Evolutionary conservation across 2,329 filamentous ascomycete genomes (phyloP).

Genomic region (Podosphaera aphanis): DNA sequence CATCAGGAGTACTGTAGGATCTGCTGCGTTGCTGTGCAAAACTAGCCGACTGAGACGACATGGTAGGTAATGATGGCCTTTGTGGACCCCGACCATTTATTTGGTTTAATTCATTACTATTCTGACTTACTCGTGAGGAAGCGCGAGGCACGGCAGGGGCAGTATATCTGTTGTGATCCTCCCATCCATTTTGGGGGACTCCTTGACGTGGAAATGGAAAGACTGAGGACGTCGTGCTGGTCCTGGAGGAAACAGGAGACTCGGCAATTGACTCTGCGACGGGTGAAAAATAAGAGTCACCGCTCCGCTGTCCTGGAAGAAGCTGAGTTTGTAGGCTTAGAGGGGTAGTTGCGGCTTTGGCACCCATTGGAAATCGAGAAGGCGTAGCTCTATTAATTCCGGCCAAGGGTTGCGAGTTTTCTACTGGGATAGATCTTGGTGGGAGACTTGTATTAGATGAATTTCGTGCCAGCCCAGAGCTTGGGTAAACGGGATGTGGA

Average conservation of each 20-base stretch:
- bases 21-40: conserved; percentile 45
- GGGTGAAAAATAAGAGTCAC: conserved; percentile 83
- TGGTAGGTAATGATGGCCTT: conserved; percentile 57
- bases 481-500: conserved; percentile 17
- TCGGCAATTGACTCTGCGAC: conserved; percentile 43
- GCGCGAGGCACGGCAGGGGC: conserved; percentile 67
- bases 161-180: conserved; percentile 61
- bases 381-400: conserved; percentile 36
- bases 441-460: conserved; percentile 53
- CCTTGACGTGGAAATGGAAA: conserved; percentile 60
- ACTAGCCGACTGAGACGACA: conserved; percentile 29
- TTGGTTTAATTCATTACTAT: conserved; percentile 35
- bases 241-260: conserved; percentile 51
- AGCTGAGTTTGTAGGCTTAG: conserved; percentile 46
- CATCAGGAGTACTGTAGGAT: conserved; percentile 81
- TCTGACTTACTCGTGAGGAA: conserved; percentile 53
- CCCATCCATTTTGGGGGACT: conserved; percentile 44
- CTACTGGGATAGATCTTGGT: conserved; percentile 51
- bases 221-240: conserved; percentile 52
- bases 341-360: conserved; percentile 24
- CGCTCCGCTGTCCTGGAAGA: conserved; percentile 14
- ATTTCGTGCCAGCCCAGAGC: conserved; percentile 34
- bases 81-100: conserved; percentile 41
- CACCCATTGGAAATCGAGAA: conserved; percentile 38
- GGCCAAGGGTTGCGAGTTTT: conserved; percentile 36